phyloP scores from a whole-genome alignment of 768 basidiomycete species.

The Calocybe cyanea region DNA sequence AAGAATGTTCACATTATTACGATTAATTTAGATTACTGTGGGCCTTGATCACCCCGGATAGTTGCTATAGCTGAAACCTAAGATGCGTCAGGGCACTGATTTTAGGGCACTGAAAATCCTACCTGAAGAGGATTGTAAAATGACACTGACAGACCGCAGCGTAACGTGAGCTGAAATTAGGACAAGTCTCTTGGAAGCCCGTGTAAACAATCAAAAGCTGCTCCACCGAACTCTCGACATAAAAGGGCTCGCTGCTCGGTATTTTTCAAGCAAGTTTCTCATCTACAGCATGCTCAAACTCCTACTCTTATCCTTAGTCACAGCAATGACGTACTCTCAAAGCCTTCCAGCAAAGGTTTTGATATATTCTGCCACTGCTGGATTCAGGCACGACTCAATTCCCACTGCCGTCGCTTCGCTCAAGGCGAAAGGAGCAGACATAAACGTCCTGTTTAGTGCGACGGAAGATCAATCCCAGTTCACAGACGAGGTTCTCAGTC shows the following conservation, averaged over 20 bases:
- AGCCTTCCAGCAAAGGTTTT: slow-evolving; percentile 38
- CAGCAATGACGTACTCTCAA: slow-evolving; percentile 8
- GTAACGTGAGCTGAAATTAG: no score
- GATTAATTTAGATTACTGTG: no score
- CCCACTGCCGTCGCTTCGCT: slow-evolving; percentile 63
- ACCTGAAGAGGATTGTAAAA: no score
- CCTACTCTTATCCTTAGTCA: background rate
- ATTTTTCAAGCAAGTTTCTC: background rate
- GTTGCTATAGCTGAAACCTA: no score
- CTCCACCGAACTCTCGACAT: no score
- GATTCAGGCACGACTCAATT: slow-evolving; percentile 73
- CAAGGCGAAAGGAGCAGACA: slow-evolving; percentile 36
- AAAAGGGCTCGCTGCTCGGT: background rate
- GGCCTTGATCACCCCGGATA: no score
- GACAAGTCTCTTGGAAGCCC: no score
- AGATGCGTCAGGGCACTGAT: no score
- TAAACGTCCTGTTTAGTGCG: slow-evolving; percentile 54
- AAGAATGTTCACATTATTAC: no score
- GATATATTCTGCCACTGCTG: slow-evolving; percentile 58
- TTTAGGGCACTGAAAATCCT: no score
- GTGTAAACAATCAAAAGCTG: no score
- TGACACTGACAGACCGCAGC: no score
- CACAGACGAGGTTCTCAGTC: slow-evolving; percentile 46
- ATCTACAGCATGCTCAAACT: background rate
- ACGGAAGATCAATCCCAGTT: slow-evolving; percentile 62